Conservation (phyloP, 495 filamentous ascomycete species). For the Cenococcum geophilum region DNA sequence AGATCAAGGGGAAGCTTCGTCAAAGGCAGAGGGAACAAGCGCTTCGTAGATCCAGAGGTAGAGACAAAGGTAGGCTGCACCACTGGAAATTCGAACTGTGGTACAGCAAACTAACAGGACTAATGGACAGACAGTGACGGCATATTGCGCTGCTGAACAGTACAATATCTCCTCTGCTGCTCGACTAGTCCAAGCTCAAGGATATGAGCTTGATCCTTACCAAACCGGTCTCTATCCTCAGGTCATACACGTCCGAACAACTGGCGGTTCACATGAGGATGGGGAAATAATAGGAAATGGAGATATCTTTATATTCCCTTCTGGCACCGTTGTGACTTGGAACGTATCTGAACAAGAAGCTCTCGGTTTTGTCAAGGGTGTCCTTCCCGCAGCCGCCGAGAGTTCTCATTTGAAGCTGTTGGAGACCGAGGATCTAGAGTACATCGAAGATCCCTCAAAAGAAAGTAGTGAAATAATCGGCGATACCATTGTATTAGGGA, state of each 20-base stretch:
- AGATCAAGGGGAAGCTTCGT: conserved; percentile 35
- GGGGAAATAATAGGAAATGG: conserved; percentile 58
- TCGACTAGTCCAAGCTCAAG: conserved; percentile 63
- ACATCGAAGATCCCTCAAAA: conserved; percentile 63
- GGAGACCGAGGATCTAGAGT: conserved; percentile 90
- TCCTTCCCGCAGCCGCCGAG: conserved; percentile 67
- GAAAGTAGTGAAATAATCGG: conserved; percentile 77
- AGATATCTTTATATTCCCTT: conserved; percentile 95
- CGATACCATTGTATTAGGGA: conserved; percentile 85
- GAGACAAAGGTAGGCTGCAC: conserved; percentile 34
- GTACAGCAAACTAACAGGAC: background rate
- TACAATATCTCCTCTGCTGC: conserved; percentile 72
- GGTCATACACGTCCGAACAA: conserved; percentile 61
- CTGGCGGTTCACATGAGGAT: conserved; percentile 51
- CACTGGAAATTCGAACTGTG: background rate
- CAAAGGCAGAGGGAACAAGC: conserved; percentile 32
- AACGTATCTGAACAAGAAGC: conserved; percentile 66
- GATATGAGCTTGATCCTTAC: conserved; percentile 58
- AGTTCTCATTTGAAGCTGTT: conserved; percentile 60
- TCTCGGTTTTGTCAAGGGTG: conserved; percentile 63
- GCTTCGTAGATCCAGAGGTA: conserved; percentile 39
- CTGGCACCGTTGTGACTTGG: conserved; percentile 93
- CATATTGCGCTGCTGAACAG: conserved; percentile 78
- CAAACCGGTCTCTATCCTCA: conserved; percentile 58
- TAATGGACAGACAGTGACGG: conserved; percentile 55